phyloP scores from a whole-genome alignment of 192 early-diverging fungal species.

The Coemansia sp. region DNA sequence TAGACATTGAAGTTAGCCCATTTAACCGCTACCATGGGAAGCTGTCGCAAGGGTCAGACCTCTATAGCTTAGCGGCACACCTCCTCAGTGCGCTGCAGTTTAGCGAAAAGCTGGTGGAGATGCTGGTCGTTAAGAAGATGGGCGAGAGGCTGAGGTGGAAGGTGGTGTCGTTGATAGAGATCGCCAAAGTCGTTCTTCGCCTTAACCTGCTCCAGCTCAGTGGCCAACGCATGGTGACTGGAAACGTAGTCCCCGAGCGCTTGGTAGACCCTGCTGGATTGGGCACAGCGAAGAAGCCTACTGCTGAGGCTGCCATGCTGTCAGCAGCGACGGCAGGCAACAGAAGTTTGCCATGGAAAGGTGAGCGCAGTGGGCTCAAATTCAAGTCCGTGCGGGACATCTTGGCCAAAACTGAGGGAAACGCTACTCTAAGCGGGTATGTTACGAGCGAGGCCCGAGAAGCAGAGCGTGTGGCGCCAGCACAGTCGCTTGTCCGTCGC shows the following conservation, averaged over 20 bases:
- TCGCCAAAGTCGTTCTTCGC: slow-evolving; percentile 61
- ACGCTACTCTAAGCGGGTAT: slow-evolving; percentile 28
- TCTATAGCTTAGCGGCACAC: slow-evolving; percentile 63
- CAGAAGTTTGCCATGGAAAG: slow-evolving; percentile 43
- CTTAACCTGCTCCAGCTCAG: slow-evolving; percentile 39
- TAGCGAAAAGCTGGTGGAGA: slow-evolving; percentile 75
- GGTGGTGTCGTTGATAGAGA: slow-evolving; percentile 65
- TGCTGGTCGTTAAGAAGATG: slow-evolving; percentile 69
- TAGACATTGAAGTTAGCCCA: slow-evolving; percentile 26
- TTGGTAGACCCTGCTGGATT: slow-evolving; percentile 51
- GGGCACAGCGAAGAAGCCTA: slow-evolving; percentile 15
- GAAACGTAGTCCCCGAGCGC: slow-evolving; percentile 44
- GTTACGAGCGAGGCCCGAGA: slow-evolving; percentile 38
- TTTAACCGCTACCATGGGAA: slow-evolving; percentile 77
- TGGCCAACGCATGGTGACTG: slow-evolving; percentile 46
- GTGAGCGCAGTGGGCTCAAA: slow-evolving; percentile 57
- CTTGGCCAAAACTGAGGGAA: slow-evolving; percentile 34
- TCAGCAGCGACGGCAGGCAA: not conserved
- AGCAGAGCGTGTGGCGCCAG: slow-evolving; percentile 67
- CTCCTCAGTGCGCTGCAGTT: slow-evolving; percentile 71
- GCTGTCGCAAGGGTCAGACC: slow-evolving; percentile 52
- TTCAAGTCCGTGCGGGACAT: slow-evolving; percentile 53
- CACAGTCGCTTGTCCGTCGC: slow-evolving; percentile 67
- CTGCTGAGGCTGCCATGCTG: slow-evolving; percentile 4
- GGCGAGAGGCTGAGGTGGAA: slow-evolving; percentile 64